phyloP scores from a whole-genome alignment of 2,329 filamentous ascomycete species.

The Sclerotinia trifoliorum region DNA sequence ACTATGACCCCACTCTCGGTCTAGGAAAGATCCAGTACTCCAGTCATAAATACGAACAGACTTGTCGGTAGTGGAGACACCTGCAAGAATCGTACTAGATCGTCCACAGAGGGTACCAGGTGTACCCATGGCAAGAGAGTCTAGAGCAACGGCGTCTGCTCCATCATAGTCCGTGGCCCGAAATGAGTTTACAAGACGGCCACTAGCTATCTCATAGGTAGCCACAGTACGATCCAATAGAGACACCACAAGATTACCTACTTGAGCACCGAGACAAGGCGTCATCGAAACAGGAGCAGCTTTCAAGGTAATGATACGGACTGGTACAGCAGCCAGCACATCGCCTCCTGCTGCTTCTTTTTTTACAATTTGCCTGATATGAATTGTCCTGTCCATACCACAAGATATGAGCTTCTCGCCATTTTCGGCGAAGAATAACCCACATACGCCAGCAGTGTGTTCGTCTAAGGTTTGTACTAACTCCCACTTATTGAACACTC shows the following conservation, averaged over 20 bases:
- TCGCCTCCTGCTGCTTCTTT: constrained; percentile 61
- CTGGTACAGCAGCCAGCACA: constrained; percentile 72
- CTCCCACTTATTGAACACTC: constrained; percentile 58
- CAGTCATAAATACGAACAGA: constrained; percentile 87
- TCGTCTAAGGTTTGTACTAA: constrained; percentile 90
- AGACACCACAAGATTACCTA: constrained; percentile 56
- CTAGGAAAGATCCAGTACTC: constrained; percentile 72
- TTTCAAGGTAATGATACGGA: constrained; percentile 77
- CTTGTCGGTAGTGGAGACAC: constrained; percentile 93
- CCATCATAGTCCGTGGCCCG: constrained; percentile 79
- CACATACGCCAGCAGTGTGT: constrained; percentile 81
- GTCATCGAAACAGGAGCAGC: constrained; percentile 84
- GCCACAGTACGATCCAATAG: constrained; percentile 60
- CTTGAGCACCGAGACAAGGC: constrained; percentile 57
- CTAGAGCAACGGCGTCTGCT: constrained; percentile 78
- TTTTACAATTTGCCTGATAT: constrained; percentile 74
- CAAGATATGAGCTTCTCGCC: constrained; percentile 72
- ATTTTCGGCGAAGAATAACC: constrained; percentile 72
- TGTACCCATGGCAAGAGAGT: constrained; percentile 68
- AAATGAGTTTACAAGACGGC: constrained; percentile 70
- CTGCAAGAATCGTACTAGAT: constrained; percentile 65
- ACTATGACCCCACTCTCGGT: constrained; percentile 92
- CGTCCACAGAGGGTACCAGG: constrained; percentile 53
- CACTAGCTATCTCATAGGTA: constrained; percentile 63
- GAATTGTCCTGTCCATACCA: constrained; percentile 82